Base-by-base conservation (phyloP, 768 basidiomycete genomes). In the Cantharellus anzutake region DNA sequence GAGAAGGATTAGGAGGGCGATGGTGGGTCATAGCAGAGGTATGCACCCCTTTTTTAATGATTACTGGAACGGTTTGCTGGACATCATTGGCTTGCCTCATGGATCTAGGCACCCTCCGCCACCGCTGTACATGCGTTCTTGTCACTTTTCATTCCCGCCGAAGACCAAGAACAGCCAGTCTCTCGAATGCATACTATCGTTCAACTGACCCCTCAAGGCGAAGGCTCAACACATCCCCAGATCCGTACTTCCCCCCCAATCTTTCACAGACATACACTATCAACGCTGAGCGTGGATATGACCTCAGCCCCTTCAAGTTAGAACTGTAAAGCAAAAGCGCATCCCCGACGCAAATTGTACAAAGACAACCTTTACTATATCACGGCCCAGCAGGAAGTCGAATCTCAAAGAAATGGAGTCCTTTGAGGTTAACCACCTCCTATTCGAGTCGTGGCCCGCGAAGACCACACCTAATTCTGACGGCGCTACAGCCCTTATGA, bases 11-110 rank as follows among this genome's bases (percentile, higher is more conserved):
- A 56, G 85, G 89, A 4, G 76, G 75, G 40, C 84, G 81, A 65
- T 82, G 79, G 79, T 89, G 87, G 84, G 84, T 92, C 60, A 86
- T 87, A 2, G 77, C 86, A 0, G 89, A 92, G 67, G 65, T 64
- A 34, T 37, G 59, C 42, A n/a, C 14, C 38, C 4, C 5, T 16
- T 55, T 14, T 4, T 59, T 11, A 7, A 40, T 5, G 5, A 0
- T 55, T 55, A 11, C 38, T 11, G 7, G 11, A 11, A 11, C 35
- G 7, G 14, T 55, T 5, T n/a, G 2, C 37, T 2, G 16, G 38
- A 41, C 40, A 57, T 39, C 56, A 5, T 1, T 41, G 5, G 34
- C 40, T 14, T 38, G 14, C 56, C 37, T 5, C 52, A 35, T 11
- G 11, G 16, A 35, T 11, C 2, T 63, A 68, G 63, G 90, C 89